Evolutionary conservation across 208 protist genomes (phyloP).

Genomic region (Crithidia mellificae): DNA sequence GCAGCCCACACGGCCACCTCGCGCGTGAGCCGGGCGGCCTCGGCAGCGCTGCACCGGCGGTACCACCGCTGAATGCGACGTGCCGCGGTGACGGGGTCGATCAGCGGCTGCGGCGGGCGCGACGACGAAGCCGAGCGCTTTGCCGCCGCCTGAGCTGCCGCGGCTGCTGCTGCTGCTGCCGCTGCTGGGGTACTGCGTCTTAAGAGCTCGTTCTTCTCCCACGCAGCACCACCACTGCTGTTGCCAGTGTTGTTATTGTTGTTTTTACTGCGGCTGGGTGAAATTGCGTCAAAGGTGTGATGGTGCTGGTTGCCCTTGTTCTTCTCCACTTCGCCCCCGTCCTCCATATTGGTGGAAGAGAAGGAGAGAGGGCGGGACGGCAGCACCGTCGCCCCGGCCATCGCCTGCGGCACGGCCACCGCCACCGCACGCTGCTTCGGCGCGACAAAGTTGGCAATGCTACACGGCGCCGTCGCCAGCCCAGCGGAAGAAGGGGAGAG

Average conservation of each 20-base stretch:
- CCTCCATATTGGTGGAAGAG: background rate
- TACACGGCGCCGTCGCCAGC: background rate
- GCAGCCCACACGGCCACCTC: constrained; percentile 28
- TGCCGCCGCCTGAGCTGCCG: background rate
- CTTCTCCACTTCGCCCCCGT: background rate
- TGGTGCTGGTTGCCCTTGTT: too few species aligned
- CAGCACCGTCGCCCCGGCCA: background rate
- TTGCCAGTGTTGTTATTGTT: too few species aligned
- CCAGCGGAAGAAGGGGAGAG: too few species aligned
- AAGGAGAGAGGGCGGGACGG: background rate
- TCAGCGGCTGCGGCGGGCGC: background rate
- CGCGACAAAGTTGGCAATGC: background rate
- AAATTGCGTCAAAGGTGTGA: too few species aligned
- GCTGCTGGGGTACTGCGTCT: background rate
- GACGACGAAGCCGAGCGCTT: background rate
- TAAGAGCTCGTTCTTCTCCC: too few species aligned
- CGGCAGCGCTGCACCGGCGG: constrained; percentile 1
- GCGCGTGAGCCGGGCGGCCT: constrained; percentile 10
- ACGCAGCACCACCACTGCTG: background rate
- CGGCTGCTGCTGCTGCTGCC: background rate
- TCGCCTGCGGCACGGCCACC: background rate
- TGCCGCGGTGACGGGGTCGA: constrained; percentile 11
- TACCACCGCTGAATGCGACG: constrained; percentile 27
- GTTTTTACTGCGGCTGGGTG: too few species aligned
- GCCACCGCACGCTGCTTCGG: background rate